These are phyloP conservation scores for Suhomyces maxii DNA, from an alignment of 1,139 yeast genomes.

Conservation along the genomic window DNA sequence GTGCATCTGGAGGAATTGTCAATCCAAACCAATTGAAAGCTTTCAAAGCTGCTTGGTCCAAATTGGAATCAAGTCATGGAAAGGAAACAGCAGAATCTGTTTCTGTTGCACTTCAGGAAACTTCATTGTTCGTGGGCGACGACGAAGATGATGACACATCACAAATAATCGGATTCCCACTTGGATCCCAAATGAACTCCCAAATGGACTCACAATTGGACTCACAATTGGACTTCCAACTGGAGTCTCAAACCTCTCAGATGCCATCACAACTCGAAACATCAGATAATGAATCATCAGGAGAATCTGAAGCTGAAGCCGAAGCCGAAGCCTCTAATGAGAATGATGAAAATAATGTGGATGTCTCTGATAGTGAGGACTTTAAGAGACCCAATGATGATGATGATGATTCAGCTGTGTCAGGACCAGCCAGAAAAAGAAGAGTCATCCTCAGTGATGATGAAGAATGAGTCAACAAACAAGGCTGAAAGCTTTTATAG, in stretches of 20 bases:
- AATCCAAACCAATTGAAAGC: slow-evolving; percentile 37
- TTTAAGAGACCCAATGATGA: slow-evolving; percentile 5
- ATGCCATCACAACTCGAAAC: background rate
- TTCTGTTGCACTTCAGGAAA: slow-evolving; percentile 26
- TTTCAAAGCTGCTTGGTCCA: slow-evolving; percentile 41
- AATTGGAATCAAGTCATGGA: slow-evolving; percentile 22
- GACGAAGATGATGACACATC: slow-evolving; percentile 5
- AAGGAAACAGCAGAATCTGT: slow-evolving; percentile 20
- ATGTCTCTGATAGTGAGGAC: slow-evolving; percentile 12
- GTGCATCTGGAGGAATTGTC: slow-evolving; percentile 43
- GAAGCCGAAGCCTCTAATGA: background rate
- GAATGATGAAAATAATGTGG: slow-evolving; percentile 6
- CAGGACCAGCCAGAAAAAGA: slow-evolving; percentile 11
- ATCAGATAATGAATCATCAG: background rate
- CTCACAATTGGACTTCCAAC: background rate
- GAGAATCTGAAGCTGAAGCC: background rate
- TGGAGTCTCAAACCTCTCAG: background rate
- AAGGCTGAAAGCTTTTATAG: too few species aligned
- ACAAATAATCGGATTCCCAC: background rate
- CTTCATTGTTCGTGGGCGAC: slow-evolving; percentile 22
- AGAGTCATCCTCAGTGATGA: slow-evolving; percentile 26
- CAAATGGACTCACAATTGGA: background rate
- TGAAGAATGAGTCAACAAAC: slow-evolving; percentile 19
- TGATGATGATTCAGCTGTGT: slow-evolving; percentile 3
- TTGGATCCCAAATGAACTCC: background rate